phyloP scores from a whole-genome alignment of 2,329 filamentous ascomycete genomes.

The Phaeoacremonium minimum region DNA sequence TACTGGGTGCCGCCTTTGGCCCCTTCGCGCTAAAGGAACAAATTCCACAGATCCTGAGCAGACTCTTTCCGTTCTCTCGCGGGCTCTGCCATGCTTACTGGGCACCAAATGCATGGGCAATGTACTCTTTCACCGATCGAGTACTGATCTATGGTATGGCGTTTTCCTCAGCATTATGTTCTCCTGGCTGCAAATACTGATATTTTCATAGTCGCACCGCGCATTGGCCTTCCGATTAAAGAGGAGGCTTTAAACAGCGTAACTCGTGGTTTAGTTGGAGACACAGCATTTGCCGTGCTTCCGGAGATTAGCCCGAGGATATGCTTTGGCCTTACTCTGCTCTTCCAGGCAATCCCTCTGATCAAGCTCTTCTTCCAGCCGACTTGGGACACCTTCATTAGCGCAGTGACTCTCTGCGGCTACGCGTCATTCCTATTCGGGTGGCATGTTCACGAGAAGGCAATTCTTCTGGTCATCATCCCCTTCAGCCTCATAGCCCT shows the following conservation, averaged over 20 bases:
- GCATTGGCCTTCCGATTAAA: conserved; percentile 70
- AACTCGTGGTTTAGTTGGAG: conserved; percentile 87
- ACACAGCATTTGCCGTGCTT: conserved; percentile 89
- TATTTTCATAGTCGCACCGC: conserved; percentile 64
- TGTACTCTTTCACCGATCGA: conserved; percentile 90
- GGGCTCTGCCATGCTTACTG: conserved; percentile 97
- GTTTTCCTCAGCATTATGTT: not conserved
- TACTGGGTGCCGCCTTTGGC: conserved; percentile 81
- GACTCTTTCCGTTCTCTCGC: conserved; percentile 89
- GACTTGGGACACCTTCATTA: conserved; percentile 85
- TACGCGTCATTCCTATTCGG: conserved; percentile 97
- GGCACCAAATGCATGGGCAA: conserved; percentile 95
- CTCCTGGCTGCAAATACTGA: conserved; percentile 23
- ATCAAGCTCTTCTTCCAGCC: conserved; percentile 77
- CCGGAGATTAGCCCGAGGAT: conserved; percentile 76
- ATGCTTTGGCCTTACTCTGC: conserved; percentile 78
- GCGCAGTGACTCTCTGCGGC: conserved; percentile 84
- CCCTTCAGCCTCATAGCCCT: conserved; percentile 92
- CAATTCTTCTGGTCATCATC: conserved; percentile 87
- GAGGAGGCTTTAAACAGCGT: conserved; percentile 77
- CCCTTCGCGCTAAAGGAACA: conserved; percentile 82
- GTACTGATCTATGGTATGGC: conserved; percentile 72
- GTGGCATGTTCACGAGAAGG: conserved; percentile 99
- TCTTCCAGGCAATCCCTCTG: conserved; percentile 76
- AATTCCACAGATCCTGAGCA: conserved; percentile 74